phyloP scores from a whole-genome alignment of 169 alveolate species.

The Babesia ovis region DNA sequence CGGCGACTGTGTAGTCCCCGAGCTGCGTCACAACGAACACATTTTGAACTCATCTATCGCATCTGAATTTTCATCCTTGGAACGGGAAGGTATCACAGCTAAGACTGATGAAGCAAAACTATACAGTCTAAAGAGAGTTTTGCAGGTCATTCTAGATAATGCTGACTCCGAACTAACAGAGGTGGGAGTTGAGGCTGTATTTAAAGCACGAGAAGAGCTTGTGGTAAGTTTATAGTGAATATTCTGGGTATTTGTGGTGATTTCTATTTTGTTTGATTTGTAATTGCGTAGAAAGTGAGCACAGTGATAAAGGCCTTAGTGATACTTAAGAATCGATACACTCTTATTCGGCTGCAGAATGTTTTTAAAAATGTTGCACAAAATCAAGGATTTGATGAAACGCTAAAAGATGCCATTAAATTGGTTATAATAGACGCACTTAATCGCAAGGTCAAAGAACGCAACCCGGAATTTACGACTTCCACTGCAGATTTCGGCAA shows the following conservation, averaged over 20 bases:
- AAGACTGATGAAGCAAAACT: conserved; percentile 2
- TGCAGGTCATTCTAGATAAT: conserved; percentile 37
- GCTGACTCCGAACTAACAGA: conserved; percentile 55
- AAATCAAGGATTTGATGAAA: conserved; percentile 35
- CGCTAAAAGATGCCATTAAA: conserved; percentile 37
- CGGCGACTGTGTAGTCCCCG: conserved; percentile 53
- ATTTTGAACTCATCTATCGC: conserved; percentile 51
- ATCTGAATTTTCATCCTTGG: conserved; percentile 10
- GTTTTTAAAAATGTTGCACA: conserved; percentile 33
- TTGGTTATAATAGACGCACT: conserved; percentile 51
- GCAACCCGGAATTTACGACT: conserved; percentile 14
- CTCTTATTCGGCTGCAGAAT: conserved; percentile 23
- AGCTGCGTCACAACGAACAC: conserved; percentile 49
- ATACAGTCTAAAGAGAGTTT: conserved; percentile 51
- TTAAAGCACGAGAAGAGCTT: conserved; percentile 48
- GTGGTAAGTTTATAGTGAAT: conserved; percentile 56
- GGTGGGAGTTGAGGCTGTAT: conserved; percentile 38
- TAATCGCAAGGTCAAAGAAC: conserved; percentile 60
- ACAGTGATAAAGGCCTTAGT: background rate
- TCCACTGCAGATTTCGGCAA: conserved; percentile 14
- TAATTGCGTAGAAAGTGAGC: too few relatives aligned
- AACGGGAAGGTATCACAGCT: background rate
- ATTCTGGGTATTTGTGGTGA: too few relatives aligned
- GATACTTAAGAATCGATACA: background rate
- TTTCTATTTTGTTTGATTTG: too few relatives aligned